Base-by-base conservation (phyloP, 192 early-diverging fungal genomes). In the Pilobolus umbonatus region DNA sequence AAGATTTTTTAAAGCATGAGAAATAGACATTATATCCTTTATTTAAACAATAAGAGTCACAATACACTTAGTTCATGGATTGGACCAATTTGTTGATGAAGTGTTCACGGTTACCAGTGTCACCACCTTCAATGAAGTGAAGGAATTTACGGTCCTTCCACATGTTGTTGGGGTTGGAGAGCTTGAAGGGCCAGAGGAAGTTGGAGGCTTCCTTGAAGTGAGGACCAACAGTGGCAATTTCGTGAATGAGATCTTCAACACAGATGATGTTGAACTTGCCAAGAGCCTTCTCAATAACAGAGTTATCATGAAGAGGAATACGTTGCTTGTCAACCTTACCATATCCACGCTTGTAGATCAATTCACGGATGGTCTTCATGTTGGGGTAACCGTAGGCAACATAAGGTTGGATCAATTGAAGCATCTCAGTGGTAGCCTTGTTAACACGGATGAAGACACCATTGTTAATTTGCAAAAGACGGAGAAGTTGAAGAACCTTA, bases 271-370 rank as follows among this genome's bases (percentile, higher is more conserved):
- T 94, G 78, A 76, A 90, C 74, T 92, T 86, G 74, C 95, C 95
- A 36, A 99, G 85, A 62, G 74, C 70, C 72, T 87, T 72, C 84
- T 97, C 95, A 67, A 99, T 88, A 77, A 99, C 84, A 58, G 85
- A 68, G 87, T 99, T 99, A 81, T 97, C 95, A 68, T 82, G 77
- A 79, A 99, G 91, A 60, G 96, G 93, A 65, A 98, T 85, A 62
- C 96, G 88, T 82, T 96, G 94, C 80, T 88, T 90, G 88, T 95
- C 82, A 72, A 97, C 85, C 93, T 99, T 99, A 68, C 84, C 95
- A 78, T 93, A 96, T 62, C 93, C 96, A 67, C 96, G 91, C 89
- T 99, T 99, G 93, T 99, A 99, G 82, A 99, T 83, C 52, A 99
- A 82, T 83, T 96, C 96, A 75, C 92, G 91, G 73, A 96, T 88